Conservation (phyloP, 2,329 filamentous ascomycete genomes). For the Calonectria fujianensis region DNA sequence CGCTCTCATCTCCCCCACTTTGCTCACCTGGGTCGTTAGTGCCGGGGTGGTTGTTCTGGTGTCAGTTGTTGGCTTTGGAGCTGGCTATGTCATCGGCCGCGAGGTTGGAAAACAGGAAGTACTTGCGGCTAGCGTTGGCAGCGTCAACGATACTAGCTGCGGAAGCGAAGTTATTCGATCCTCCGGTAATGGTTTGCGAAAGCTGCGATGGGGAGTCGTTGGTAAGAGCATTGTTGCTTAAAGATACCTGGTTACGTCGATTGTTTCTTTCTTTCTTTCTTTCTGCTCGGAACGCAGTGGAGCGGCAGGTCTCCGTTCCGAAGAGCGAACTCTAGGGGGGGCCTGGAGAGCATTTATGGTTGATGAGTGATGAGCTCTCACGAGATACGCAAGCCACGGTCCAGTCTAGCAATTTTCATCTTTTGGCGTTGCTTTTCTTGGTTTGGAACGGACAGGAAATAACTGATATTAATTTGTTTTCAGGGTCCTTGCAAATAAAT, state of each 20-base stretch:
- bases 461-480: conserved; percentile 38
- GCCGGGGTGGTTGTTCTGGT: conserved; percentile 81
- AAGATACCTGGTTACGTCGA: conserved; percentile 39
- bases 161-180: conserved; percentile 73
- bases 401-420: conserved; percentile 24
- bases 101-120: conserved; percentile 79
- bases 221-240: conserved; percentile 70
- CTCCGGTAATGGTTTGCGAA: conserved; percentile 70
- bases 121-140: conserved; percentile 62
- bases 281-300: neutral
- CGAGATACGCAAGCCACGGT: conserved; percentile 45
- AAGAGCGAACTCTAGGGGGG: conserved; percentile 26
- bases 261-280: conserved; percentile 19
- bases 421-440: conserved; percentile 43
- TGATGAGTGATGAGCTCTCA: conserved; percentile 43
- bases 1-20: conserved; percentile 73
- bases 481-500: conserved; percentile 41
- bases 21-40: conserved; percentile 79
- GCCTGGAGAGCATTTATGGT: conserved; percentile 36
- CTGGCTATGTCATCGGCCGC: conserved; percentile 80
- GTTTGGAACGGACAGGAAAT: conserved; percentile 37
- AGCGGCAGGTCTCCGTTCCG: conserved; percentile 26
- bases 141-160: conserved; percentile 69
- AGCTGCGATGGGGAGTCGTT: conserved; percentile 73
- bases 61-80: conserved; percentile 81